Evolutionary conservation across 2,329 filamentous ascomycete genomes (phyloP).

Genomic region (Ophiosphaerella korrae): DNA sequence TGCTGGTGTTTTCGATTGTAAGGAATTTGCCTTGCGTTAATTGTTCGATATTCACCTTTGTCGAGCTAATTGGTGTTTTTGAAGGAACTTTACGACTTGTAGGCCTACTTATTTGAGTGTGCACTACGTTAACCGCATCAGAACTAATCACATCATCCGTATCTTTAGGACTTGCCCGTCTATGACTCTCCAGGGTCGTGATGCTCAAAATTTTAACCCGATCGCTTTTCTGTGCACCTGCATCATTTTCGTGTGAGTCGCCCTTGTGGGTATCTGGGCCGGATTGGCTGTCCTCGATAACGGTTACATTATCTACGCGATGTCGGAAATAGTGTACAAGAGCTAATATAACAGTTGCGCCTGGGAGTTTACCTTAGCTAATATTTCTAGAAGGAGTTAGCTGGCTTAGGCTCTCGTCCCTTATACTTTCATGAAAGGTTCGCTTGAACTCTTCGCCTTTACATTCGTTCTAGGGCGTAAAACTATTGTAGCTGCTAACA

Average conservation of each 20-base stretch:
- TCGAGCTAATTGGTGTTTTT: too few species aligned
- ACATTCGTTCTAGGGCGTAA: background rate
- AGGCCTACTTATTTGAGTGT: too few species aligned
- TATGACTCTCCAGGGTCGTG: too few species aligned
- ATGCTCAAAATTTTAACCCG: background rate
- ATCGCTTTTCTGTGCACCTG: background rate
- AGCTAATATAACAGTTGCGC: background rate
- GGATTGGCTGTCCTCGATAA: background rate
- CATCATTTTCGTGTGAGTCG: background rate
- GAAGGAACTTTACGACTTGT: too few species aligned
- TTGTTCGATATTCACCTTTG: too few species aligned
- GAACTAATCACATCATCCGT: too few species aligned
- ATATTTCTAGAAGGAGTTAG: constrained; percentile 5
- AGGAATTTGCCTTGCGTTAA: background rate
- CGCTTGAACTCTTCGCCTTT: background rate
- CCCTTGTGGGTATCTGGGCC: background rate
- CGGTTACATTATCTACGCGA: background rate
- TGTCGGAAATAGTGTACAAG: background rate
- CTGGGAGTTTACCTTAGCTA: constrained; percentile 11
- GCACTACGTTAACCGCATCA: too few species aligned
- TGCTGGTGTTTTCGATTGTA: background rate
- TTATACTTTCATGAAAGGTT: constrained; percentile 5
- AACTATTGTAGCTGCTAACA: background rate
- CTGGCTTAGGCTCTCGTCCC: constrained; percentile 11
- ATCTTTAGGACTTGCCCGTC: too few species aligned